Evolutionary conservation across 2,329 filamentous ascomycete species (phyloP).

Genomic region (Monilinia fructigena): DNA sequence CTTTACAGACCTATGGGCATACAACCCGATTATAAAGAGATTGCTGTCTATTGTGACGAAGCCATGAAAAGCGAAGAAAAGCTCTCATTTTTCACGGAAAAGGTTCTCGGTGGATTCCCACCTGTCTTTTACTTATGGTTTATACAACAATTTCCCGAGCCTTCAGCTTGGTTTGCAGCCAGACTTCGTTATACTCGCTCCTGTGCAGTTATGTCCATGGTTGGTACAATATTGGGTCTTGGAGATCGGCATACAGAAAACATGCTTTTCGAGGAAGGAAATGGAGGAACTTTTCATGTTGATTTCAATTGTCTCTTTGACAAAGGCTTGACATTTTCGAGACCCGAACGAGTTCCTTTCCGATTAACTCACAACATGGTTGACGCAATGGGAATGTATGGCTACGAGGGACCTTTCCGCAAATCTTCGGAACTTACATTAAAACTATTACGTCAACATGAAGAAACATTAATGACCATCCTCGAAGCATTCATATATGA

Average conservation of each 20-base stretch:
- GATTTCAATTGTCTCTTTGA: conserved; percentile 99
- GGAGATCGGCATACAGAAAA: conserved; percentile 98
- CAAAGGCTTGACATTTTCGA: conserved; percentile 92
- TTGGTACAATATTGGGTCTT: conserved; percentile 88
- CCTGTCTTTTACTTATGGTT: conserved; percentile 93
- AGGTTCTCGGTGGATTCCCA: conserved; percentile 66
- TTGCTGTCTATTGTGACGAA: conserved; percentile 64
- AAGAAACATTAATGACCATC: conserved; percentile 96
- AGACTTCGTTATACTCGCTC: conserved; percentile 88
- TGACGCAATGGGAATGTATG: conserved; percentile 92
- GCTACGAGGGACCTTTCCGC: conserved; percentile 89
- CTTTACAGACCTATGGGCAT: conserved; percentile 76
- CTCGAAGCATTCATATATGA: conserved; percentile 97
- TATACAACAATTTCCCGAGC: conserved; percentile 88
- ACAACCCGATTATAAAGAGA: conserved; percentile 64
- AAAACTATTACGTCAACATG: conserved; percentile 78
- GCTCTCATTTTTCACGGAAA: conserved; percentile 67
- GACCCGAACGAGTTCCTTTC: conserved; percentile 93
- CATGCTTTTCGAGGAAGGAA: conserved; percentile 89
- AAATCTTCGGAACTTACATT: conserved; percentile 88
- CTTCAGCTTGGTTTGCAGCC: conserved; percentile 87
- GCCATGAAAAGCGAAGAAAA: conserved; percentile 58
- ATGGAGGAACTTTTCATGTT: conserved; percentile 92
- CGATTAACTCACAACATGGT: conserved; percentile 98
- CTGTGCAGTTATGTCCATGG: conserved; percentile 99